Percentiles rank a stretch among this genome's conserved stretches.
Conservation (phyloP, 352 stramenopile species). For the Pythium grandisporangium region DNA sequence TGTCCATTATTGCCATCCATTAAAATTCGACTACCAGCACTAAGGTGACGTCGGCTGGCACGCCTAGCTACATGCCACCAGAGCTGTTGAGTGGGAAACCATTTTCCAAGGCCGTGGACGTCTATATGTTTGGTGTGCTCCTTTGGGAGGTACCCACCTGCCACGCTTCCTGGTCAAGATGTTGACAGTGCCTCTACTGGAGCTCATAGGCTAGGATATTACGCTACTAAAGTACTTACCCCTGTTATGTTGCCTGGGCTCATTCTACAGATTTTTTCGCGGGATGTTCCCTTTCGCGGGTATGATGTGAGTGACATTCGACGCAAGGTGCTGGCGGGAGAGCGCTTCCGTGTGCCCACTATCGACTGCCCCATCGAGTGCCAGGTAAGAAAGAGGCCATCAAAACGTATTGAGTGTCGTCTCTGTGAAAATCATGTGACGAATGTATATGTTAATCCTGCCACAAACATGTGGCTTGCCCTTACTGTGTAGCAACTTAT, state of each 20-base stretch:
- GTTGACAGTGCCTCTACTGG: too few relatives aligned
- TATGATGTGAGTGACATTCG: conserved; percentile 70
- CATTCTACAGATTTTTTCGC: conserved; percentile 52
- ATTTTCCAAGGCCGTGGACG: conserved; percentile 88
- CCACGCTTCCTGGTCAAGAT: too few relatives aligned
- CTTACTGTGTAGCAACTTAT: conserved; percentile 56
- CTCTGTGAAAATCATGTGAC: too few relatives aligned
- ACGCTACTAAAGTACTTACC: too few relatives aligned
- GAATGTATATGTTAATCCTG: too few relatives aligned
- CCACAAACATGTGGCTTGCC: too few relatives aligned
- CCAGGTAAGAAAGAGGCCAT: too few relatives aligned
- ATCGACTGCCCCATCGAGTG: conserved; percentile 53
- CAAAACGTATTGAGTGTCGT: too few relatives aligned
- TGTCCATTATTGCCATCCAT: not conserved
- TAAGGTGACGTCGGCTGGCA: conserved; percentile 72
- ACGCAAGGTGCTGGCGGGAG: conserved; percentile 53
- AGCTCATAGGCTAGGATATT: too few relatives aligned
- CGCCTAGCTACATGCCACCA: conserved; percentile 85
- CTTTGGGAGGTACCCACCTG: conserved; percentile 88
- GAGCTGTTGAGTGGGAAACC: conserved; percentile 74
- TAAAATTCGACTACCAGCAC: conserved; percentile 29
- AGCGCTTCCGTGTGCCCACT: conserved; percentile 68
- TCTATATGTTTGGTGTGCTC: conserved; percentile 91
- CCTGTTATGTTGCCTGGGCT: not conserved
- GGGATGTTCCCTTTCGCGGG: conserved; percentile 67